Conservation (phyloP, 352 stramenopile species). For the Globisporangium cystogenes region DNA sequence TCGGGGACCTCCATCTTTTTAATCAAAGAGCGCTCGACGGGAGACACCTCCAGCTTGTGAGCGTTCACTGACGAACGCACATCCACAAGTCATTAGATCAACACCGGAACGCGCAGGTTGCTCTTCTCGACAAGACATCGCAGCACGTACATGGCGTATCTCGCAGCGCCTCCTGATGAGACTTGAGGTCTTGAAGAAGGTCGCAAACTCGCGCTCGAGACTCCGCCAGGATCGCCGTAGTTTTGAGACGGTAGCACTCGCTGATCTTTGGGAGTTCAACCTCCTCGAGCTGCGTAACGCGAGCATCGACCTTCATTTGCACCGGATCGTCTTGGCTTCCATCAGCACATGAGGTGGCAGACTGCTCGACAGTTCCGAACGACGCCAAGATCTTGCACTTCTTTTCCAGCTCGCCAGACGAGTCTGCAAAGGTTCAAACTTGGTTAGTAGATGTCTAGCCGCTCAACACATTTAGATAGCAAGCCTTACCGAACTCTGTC, state of each 20-base stretch:
- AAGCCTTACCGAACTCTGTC: constrained; percentile 29
- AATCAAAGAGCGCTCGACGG: constrained; percentile 27
- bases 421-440: constrained; percentile 21
- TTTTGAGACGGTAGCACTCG: constrained; percentile 47
- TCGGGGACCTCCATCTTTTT: constrained; percentile 39
- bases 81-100: background rate
- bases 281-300: constrained; percentile 34
- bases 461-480: background rate
- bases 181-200: constrained; percentile 22
- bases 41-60: constrained; percentile 3
- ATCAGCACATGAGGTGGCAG: constrained; percentile 17
- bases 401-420: constrained; percentile 26
- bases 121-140: background rate
- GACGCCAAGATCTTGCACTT: constrained; percentile 40
- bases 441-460: background rate
- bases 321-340: constrained; percentile 10
- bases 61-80: background rate
- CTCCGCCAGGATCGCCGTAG: constrained; percentile 36
- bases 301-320: constrained; percentile 46
- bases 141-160: constrained; percentile 9
- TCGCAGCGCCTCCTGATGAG: constrained; percentile 6
- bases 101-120: background rate
- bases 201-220: constrained; percentile 19
- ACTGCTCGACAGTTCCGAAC: constrained; percentile 37
- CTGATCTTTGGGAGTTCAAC: constrained; percentile 38